Percentiles rank a stretch among this genome's conserved stretches.
Conservation (phyloP, 257 asterid genomes). For the Haberlea rhodopensis region DNA sequence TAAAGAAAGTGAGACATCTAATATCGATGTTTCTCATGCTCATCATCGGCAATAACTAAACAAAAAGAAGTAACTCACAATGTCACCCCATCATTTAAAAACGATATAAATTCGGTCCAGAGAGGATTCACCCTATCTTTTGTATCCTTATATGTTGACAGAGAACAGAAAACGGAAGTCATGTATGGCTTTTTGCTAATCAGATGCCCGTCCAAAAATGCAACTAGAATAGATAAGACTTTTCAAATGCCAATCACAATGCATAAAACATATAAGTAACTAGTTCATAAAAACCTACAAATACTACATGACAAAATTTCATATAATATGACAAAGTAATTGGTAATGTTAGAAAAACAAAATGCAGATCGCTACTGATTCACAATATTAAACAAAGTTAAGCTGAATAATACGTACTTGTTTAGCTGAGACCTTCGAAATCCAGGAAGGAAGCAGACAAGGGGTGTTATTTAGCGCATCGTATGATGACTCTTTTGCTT, state of each 20-base stretch:
- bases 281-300: background rate
- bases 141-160: too few species aligned
- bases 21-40: background rate
- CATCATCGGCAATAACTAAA: background rate
- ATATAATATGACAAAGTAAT: background rate
- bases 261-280: background rate
- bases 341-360: conserved; percentile 19
- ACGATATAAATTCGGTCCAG: background rate
- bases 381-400: conserved; percentile 17
- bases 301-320: background rate
- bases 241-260: background rate
- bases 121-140: background rate
- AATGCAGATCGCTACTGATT: background rate
- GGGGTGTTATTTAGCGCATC: conserved; percentile 97
- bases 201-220: conserved; percentile 20
- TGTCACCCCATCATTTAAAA: background rate
- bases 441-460: conserved; percentile 96
- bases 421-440: conserved; percentile 84
- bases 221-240: background rate
- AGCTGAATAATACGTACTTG: conserved; percentile 51
- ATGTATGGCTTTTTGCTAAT: background rate
- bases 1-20: too few species aligned
- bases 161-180: background rate
- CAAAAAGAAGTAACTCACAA: background rate
- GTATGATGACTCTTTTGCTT: conserved; percentile 91